Conservation (phyloP, 805 yeast species). For the Scheffersomyces coipomensis region DNA sequence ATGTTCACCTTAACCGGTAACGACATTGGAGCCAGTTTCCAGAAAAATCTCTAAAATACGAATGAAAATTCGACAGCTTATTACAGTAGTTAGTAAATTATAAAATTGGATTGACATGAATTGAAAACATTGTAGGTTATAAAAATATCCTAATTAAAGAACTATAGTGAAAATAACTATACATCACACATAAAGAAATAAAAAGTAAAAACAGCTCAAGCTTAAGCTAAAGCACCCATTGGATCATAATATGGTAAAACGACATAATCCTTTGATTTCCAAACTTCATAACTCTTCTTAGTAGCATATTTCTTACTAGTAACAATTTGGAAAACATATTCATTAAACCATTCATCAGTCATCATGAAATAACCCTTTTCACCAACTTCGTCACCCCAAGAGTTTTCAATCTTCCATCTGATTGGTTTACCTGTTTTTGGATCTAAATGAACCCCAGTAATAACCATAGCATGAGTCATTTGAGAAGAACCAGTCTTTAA, state of each 20-base stretch:
- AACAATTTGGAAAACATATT: constrained; percentile 42
- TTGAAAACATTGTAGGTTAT: no score
- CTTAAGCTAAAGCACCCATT: constrained; percentile 41
- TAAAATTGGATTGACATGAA: no score
- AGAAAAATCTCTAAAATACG: no score
- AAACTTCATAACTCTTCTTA: constrained; percentile 32
- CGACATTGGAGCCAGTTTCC: no score
- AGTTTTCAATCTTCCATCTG: constrained; percentile 45
- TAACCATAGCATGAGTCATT: constrained; percentile 91
- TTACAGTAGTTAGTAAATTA: no score
- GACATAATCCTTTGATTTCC: constrained; percentile 29
- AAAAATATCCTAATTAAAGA: no score
- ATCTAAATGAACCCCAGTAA: constrained; percentile 78
- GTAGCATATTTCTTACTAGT: constrained; percentile 36
- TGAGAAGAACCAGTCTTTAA: constrained; percentile 67
- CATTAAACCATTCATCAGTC: constrained; percentile 45
- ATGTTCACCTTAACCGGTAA: no score
- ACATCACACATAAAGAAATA: neutral
- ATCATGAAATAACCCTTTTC: constrained; percentile 41
- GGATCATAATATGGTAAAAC: constrained; percentile 42
- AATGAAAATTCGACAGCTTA: no score
- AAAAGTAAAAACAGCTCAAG: neutral
- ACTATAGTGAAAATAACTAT: no score
- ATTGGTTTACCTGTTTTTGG: constrained; percentile 37
- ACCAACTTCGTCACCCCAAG: constrained; percentile 43